Conservation (phyloP, 2,329 filamentous ascomycete species). For the Cryphonectria radicalis region DNA sequence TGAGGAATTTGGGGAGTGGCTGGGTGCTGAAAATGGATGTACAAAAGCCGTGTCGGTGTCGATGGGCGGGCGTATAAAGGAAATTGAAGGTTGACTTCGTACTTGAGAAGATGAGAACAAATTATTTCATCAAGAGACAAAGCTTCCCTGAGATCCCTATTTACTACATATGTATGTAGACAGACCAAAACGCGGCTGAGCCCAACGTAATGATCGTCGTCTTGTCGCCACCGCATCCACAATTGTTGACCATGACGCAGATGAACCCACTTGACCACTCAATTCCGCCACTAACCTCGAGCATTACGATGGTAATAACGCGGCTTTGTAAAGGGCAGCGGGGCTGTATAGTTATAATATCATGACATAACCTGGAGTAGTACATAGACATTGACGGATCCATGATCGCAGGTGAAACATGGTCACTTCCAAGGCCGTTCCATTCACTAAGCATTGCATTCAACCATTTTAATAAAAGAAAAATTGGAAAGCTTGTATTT, state of each 20-base stretch:
- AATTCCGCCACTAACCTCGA: background rate
- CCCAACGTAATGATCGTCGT: conserved; percentile 22
- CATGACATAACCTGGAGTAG: background rate
- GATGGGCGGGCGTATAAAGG: background rate
- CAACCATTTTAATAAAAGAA: no score
- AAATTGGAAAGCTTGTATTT: no score
- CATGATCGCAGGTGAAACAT: no score
- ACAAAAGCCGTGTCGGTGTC: background rate
- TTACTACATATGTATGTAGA: background rate
- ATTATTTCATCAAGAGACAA: no score
- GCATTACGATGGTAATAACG: background rate
- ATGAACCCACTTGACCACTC: background rate
- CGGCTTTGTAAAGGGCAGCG: background rate
- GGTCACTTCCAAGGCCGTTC: no score
- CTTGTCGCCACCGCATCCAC: conserved; percentile 9
- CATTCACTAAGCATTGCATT: no score
- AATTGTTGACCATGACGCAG: conserved; percentile 10
- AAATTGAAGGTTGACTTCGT: background rate
- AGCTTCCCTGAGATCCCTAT: background rate
- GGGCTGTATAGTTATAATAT: background rate
- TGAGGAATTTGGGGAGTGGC: background rate
- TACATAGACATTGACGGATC: background rate
- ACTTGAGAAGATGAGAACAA: background rate
- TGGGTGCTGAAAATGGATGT: background rate
- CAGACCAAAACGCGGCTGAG: background rate